Conservation (phyloP, 2,329 filamentous ascomycete species). For the Boeremia exigua region DNA sequence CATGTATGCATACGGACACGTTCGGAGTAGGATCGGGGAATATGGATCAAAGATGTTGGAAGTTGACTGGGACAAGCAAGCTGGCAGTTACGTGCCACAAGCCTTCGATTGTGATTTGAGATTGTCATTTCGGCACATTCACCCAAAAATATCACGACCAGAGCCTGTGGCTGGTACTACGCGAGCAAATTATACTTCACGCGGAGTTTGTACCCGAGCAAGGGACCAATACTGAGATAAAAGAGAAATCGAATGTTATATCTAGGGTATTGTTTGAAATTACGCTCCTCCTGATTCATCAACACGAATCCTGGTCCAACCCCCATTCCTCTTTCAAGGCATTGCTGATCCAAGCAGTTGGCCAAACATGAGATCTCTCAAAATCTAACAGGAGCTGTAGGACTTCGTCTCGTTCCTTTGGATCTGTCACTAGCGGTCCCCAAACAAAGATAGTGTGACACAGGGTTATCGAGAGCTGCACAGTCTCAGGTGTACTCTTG, state of each 20-base stretch:
- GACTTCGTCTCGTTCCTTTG: conserved; percentile 29
- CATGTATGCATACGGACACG: too few relatives aligned
- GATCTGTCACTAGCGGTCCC: conserved; percentile 29
- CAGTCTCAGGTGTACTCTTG: conserved; percentile 32
- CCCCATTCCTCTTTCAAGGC: conserved; percentile 37
- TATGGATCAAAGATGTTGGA: too few relatives aligned
- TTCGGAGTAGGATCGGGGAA: too few relatives aligned
- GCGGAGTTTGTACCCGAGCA: background rate
- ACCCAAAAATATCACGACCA: too few relatives aligned
- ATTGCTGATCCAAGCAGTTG: conserved; percentile 40
- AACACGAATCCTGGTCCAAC: background rate
- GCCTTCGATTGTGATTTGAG: too few relatives aligned
- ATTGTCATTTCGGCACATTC: too few relatives aligned
- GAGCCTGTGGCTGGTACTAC: too few relatives aligned
- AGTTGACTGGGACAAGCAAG: too few relatives aligned
- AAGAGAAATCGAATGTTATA: background rate
- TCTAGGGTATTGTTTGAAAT: background rate
- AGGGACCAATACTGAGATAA: background rate
- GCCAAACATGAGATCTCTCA: conserved; percentile 36
- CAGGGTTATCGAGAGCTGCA: conserved; percentile 31
- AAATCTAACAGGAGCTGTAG: conserved; percentile 31
- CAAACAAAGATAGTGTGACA: conserved; percentile 40
- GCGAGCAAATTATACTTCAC: conserved; percentile 1
- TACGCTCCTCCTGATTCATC: background rate
- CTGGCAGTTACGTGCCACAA: too few relatives aligned